Percentiles rank a stretch among this genome's conserved stretches.
Conservation (phyloP, 192 early-diverging fungal genomes). For the Linnemannia zychae region DNA sequence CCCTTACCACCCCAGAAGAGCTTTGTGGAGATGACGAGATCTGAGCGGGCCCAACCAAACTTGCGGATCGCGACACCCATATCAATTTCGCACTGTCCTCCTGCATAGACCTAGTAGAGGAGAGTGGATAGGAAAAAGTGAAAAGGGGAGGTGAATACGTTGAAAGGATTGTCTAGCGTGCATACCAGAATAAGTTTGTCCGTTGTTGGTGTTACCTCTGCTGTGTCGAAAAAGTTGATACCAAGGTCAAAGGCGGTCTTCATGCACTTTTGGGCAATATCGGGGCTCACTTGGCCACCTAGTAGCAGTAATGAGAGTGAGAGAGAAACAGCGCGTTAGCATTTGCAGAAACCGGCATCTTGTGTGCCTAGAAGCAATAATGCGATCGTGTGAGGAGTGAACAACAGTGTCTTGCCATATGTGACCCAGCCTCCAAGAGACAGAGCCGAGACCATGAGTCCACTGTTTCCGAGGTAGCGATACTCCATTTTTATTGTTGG, state of each 20-base stretch:
- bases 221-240: conserved; percentile 85
- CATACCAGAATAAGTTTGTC: no score
- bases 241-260: conserved; percentile 78
- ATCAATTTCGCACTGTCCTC: conserved; percentile 79
- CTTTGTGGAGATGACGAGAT: conserved; percentile 86
- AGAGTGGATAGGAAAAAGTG: conserved; percentile 10
- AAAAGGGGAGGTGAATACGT: neutral
- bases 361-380: neutral
- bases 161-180: no score
- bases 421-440: conserved; percentile 83
- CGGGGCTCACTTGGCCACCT: conserved; percentile 55
- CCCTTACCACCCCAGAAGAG: conserved; percentile 81
- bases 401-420: conserved; percentile 61
- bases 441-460: conserved; percentile 80
- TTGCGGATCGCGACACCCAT: conserved; percentile 86
- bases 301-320: neutral
- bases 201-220: conserved; percentile 57
- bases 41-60: conserved; percentile 77
- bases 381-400: neutral
- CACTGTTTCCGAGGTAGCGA: conserved; percentile 81
- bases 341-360: neutral
- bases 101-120: conserved; percentile 50
- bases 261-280: conserved; percentile 75
- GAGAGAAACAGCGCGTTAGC: neutral
- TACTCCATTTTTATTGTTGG: conserved; percentile 74